These are phyloP conservation scores for Thermomucor indicae-seudaticae DNA, from an alignment of 371 early-diverging fungal species.

Conservation along the genomic window DNA sequence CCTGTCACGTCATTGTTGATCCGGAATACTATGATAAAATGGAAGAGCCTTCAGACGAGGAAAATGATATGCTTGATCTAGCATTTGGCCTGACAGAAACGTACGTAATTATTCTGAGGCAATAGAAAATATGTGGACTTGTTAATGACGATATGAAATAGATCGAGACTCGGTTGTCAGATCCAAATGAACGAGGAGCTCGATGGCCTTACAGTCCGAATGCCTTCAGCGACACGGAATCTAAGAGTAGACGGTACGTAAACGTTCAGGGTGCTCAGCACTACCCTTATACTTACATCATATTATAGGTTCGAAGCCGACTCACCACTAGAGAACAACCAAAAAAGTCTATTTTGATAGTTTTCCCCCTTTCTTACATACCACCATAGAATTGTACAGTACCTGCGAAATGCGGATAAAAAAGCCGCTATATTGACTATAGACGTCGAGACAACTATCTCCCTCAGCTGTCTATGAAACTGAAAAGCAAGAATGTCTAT, in stretches of 20 bases:
- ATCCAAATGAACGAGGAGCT: slow-evolving; percentile 80
- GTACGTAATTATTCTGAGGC: slow-evolving; percentile 32
- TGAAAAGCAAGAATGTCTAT: no score
- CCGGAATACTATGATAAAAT: slow-evolving; percentile 82
- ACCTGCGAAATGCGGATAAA: no score
- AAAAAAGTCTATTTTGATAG: no score
- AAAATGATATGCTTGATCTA: slow-evolving; percentile 99
- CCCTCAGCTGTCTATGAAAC: no score
- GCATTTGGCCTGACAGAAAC: slow-evolving; percentile 98
- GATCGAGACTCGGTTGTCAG: slow-evolving; percentile 98
- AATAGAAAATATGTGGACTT: background rate
- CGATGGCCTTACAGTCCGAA: slow-evolving; percentile 83
- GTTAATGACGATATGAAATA: slow-evolving; percentile 20
- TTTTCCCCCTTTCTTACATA: no score
- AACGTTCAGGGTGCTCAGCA: background rate
- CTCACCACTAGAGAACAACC: slow-evolving; percentile 27
- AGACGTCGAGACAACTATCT: no score
- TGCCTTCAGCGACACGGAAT: slow-evolving; percentile 97
- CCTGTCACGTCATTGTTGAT: slow-evolving; percentile 96
- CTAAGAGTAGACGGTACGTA: slow-evolving; percentile 87
- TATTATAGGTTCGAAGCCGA: slow-evolving; percentile 41
- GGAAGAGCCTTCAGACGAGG: slow-evolving; percentile 96
- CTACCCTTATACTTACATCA: background rate
- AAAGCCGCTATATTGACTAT: no score
- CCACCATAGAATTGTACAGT: no score